Conservation (phyloP, 192 early-diverging fungal species). For the Entomortierella lignicola region DNA sequence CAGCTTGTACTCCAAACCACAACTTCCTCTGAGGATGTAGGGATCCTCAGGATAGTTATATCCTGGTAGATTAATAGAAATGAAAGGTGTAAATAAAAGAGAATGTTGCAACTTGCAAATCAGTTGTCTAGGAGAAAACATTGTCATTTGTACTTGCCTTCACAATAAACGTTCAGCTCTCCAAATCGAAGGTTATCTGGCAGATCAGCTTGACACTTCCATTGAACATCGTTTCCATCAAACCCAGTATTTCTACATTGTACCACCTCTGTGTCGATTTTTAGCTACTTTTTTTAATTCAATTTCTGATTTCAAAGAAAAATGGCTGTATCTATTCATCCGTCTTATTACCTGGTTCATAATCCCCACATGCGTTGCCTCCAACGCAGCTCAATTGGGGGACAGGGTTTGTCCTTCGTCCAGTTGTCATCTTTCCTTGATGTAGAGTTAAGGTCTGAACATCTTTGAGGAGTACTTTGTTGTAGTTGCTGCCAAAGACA, state of each 20-base stretch:
- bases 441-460: conserved; percentile 57
- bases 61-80: conserved; percentile 25
- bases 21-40: conserved; percentile 54
- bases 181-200: conserved; percentile 55
- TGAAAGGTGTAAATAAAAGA: not conserved
- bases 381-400: conserved; percentile 56
- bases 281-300: no score
- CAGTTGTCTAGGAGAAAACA: no score
- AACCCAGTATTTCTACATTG: conserved; percentile 58
- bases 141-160: conserved; percentile 15
- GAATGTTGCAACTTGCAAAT: no score
- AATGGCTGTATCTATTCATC: no score
- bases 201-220: conserved; percentile 59
- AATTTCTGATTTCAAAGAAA: no score
- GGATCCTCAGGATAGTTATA: conserved; percentile 58
- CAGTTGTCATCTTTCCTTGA: conserved; percentile 46
- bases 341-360: conserved; percentile 44
- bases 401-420: conserved; percentile 50
- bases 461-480: conserved; percentile 51
- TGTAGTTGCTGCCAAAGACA: conserved; percentile 11
- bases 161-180: conserved; percentile 53
- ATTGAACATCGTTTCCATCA: conserved; percentile 61
- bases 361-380: conserved; percentile 55
- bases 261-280: conserved; percentile 27
- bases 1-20: conserved; percentile 58